Conservation (phyloP, 2,329 filamentous ascomycete species). For the Penicillium corylophilum region DNA sequence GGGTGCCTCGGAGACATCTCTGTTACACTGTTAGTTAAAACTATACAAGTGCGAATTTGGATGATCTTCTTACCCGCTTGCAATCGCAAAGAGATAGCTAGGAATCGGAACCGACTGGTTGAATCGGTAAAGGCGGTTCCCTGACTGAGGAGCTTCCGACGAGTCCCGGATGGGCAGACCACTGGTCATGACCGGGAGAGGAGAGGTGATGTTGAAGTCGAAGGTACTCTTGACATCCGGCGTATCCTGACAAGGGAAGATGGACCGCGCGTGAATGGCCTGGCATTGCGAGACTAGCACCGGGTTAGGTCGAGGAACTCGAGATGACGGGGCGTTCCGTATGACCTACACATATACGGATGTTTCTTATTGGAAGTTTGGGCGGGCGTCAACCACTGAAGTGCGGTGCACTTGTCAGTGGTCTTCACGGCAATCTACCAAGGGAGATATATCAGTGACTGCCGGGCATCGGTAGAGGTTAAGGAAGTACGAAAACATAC, state of each 20-base stretch:
- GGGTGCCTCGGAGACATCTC: slow-evolving; percentile 79
- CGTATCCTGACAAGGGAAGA: slow-evolving; percentile 97
- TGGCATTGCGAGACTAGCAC: slow-evolving; percentile 80
- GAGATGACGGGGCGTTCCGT: not conserved
- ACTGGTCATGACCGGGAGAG: slow-evolving; percentile 86
- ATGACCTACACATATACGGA: slow-evolving; percentile 75
- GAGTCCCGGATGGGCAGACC: slow-evolving; percentile 63
- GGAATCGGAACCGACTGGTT: slow-evolving; percentile 91
- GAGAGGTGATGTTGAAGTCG: slow-evolving; percentile 81
- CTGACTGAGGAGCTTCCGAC: slow-evolving; percentile 53
- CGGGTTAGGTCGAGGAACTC: not conserved
- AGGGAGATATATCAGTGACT: not conserved
- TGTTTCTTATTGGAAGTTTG: slow-evolving; percentile 96
- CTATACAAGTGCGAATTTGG: not conserved
- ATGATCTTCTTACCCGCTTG: slow-evolving; percentile 51
- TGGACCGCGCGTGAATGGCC: slow-evolving; percentile 88
- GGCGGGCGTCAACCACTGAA: slow-evolving; percentile 91
- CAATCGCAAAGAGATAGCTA: slow-evolving; percentile 90
- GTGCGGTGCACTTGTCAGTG: slow-evolving; percentile 81
- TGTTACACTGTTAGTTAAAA: slow-evolving; percentile 29
- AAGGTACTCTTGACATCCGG: slow-evolving; percentile 97
- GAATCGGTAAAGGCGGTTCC: slow-evolving; percentile 72
- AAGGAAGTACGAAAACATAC: slow-evolving; percentile 27
- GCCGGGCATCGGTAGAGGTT: not conserved
- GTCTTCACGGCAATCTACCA: slow-evolving; percentile 69